Evolutionary conservation across 1,284 basidiomycete species (phyloP), one percentile per base, ranked within the genome.

Genomic region (Tetrapyrgos nigripes): DNA sequence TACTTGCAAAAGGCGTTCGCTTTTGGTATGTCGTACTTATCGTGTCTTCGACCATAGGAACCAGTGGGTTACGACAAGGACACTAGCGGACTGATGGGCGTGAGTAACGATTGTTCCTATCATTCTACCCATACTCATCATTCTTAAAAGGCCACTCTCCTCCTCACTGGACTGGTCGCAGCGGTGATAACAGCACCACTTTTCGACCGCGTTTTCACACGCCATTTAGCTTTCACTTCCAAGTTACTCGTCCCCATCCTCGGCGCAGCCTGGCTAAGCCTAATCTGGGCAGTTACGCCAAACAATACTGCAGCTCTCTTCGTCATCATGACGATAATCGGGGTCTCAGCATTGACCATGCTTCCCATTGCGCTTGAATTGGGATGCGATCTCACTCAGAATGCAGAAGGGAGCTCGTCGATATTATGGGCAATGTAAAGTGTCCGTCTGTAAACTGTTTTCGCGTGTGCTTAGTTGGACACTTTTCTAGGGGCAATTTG

Each of bases 211-310:
- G 83, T 92, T 8, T 83, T 93, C 59, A 92, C 90, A 1, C 80
- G 85, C 61, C 85, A 85, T 62, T 79, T 93, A 37, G 89, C 84
- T 0, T 61, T 85, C 6, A 83, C 84, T 1, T 66, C 79, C 55
- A 91, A 89, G 59, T 58, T 85, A 0, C 68, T 91, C 17, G 80
- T 86, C 13, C 90, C 91, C 2, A 67, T 86, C 51, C 75, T 89
- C 9, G 86, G 79, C 8, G 78, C 68, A 1, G 78, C 78, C 21
- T 93, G 91, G 89, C 72, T 92, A 21, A 83, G 84, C 11, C 73
- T 93, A 11, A 87, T 93, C 43, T 93, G 90, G 90, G 90, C 87
- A 87, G 91, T 88, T 28, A 82, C 79, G 60, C 83, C 83, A 5
- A 66, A 87, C 63, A 85, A 91, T 64, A 71, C 76, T 1, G 85